A percentile compares a stretch with the other conserved stretches of the same genome.
These are phyloP conservation scores for Boletus holoroseus DNA, from an alignment of 1,284 basidiomycete genomes.

Conservation along the genomic window DNA sequence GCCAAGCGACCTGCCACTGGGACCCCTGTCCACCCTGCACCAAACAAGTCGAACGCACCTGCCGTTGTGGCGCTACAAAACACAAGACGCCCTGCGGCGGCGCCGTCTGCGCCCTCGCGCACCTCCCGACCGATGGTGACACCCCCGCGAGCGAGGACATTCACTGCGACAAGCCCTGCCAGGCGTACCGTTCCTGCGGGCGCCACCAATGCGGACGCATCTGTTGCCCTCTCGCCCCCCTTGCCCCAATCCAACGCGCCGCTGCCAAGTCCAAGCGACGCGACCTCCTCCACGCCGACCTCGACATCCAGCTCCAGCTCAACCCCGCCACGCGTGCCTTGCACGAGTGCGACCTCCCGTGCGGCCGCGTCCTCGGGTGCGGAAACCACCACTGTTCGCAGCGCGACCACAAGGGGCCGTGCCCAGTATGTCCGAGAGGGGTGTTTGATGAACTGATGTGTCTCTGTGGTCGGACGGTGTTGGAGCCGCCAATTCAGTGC, in stretches of 20 bases:
- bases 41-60: slow-evolving; percentile 63
- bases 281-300: slow-evolving; percentile 19
- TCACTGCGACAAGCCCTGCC: slow-evolving; percentile 73
- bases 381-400: slow-evolving; percentile 74
- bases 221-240: slow-evolving; percentile 81
- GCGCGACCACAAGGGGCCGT: slow-evolving; percentile 76
- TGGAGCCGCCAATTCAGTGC: slow-evolving; percentile 73
- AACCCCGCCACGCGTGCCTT: slow-evolving; percentile 56
- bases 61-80: slow-evolving; percentile 72
- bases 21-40: slow-evolving; percentile 73
- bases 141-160: slow-evolving; percentile 45
- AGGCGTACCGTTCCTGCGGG: slow-evolving; percentile 71
- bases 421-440: slow-evolving; percentile 77
- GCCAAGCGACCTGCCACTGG: slow-evolving; percentile 53
- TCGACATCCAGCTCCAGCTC: slow-evolving; percentile 29
- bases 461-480: slow-evolving; percentile 66
- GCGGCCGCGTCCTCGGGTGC: slow-evolving; percentile 66
- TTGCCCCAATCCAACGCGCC: slow-evolving; percentile 64
- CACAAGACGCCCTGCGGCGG: slow-evolving; percentile 45
- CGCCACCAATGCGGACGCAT: slow-evolving; percentile 75
- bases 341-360: slow-evolving; percentile 77
- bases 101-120: slow-evolving; percentile 15
- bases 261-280: slow-evolving; percentile 57
- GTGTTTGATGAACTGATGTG: slow-evolving; percentile 89
- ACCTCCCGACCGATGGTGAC: neutral